phyloP scores from a whole-genome alignment of 2,329 filamentous ascomycete species.

The Nothomitra cinnamomea region DNA sequence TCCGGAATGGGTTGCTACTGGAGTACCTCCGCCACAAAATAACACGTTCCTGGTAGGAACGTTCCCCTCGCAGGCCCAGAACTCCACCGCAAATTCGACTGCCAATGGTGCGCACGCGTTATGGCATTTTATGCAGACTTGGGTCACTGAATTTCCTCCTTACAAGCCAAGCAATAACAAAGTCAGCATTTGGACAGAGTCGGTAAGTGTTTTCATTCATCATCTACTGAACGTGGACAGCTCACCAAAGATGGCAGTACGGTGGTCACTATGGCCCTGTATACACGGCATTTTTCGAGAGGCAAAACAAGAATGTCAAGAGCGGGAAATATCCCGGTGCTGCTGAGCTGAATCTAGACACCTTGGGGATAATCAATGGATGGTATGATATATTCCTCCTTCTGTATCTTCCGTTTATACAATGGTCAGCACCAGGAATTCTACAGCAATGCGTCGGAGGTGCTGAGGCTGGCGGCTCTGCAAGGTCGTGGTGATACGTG shows the following conservation, averaged over 20 bases:
- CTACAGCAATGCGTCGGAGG: no score
- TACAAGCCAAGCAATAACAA: constrained; percentile 39
- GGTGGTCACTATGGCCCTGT: constrained; percentile 27
- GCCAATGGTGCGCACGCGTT: constrained; percentile 35
- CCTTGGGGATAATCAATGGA: constrained; percentile 38
- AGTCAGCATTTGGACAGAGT: constrained; percentile 28
- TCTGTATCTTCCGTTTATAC: neutral
- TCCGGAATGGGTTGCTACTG: constrained; percentile 4
- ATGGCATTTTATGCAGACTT: constrained; percentile 44
- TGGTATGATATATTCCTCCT: constrained; percentile 27
- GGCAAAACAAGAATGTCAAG: constrained; percentile 25
- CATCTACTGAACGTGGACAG: neutral
- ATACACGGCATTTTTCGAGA: constrained; percentile 23
- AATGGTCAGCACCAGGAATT: no score
- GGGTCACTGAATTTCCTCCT: constrained; percentile 44
- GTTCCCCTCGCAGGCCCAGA: constrained; percentile 28
- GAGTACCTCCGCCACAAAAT: constrained; percentile 28
- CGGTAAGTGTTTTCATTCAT: constrained; percentile 9
- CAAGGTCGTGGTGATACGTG: no score
- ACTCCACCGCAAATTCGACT: constrained; percentile 31
- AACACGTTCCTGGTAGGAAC: constrained; percentile 35
- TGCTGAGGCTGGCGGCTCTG: no score
- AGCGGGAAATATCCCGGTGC: constrained; percentile 16
- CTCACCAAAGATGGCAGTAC: constrained; percentile 16
- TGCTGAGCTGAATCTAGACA: constrained; percentile 29